These are phyloP conservation scores for Fusarium neocosmosporiellum DNA, from an alignment of 2,329 filamentous ascomycete species.

Conservation along the genomic window DNA sequence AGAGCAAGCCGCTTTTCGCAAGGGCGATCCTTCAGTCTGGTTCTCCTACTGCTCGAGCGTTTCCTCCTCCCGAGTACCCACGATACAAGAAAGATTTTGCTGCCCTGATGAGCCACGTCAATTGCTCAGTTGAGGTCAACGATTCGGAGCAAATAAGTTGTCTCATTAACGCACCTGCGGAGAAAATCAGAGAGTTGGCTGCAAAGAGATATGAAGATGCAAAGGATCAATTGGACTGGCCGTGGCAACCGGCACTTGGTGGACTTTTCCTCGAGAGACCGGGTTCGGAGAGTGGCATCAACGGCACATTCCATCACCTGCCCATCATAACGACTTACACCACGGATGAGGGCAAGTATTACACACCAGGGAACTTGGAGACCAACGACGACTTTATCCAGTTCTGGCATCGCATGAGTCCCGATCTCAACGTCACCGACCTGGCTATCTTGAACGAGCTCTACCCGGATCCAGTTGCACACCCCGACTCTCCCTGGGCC, in stretches of 20 bases:
- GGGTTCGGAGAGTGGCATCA: neutral
- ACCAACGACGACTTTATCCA: slow-evolving; percentile 19
- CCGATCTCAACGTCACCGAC: slow-evolving; percentile 4
- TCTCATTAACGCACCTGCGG: neutral
- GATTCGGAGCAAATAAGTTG: slow-evolving; percentile 8
- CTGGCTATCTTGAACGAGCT: slow-evolving; percentile 8
- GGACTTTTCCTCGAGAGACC: slow-evolving; percentile 2
- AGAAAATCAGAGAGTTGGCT: slow-evolving; percentile 2
- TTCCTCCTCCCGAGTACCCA: neutral
- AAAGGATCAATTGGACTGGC: slow-evolving; percentile 13
- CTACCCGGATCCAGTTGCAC: neutral
- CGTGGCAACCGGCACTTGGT: slow-evolving; percentile 14
- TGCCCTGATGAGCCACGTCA: neutral
- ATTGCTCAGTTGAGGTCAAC: neutral
- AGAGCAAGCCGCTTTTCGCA: neutral
- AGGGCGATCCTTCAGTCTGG: slow-evolving; percentile 6
- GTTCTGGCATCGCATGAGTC: slow-evolving; percentile 9
- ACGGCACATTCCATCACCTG: neutral
- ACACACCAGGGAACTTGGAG: neutral
- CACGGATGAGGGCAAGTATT: slow-evolving; percentile 10
- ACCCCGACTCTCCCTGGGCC: slow-evolving; percentile 9
- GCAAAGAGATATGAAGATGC: slow-evolving; percentile 4
- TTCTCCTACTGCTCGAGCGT: slow-evolving; percentile 5
- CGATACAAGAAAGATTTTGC: slow-evolving; percentile 9
- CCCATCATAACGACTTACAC: slow-evolving; percentile 10